These are phyloP conservation scores for Ramularia collo-cygni DNA, from an alignment of 2,329 filamentous ascomycete species.

Conservation along the genomic window DNA sequence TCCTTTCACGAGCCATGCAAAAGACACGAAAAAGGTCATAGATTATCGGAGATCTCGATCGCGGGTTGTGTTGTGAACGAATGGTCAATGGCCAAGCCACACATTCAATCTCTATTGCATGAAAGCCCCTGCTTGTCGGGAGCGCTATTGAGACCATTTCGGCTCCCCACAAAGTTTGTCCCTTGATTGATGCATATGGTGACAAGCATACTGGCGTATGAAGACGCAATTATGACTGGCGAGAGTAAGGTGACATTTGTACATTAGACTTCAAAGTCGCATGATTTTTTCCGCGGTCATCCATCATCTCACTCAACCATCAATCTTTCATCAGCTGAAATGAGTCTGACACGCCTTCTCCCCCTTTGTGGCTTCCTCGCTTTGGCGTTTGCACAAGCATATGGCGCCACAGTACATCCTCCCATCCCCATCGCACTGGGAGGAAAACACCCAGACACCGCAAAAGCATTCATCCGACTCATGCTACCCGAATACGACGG, in stretches of 20 bases:
- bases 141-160: neutral
- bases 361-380: neutral
- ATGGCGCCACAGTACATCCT: neutral
- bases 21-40: neutral
- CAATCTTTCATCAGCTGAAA: neutral
- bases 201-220: too few relatives aligned
- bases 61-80: neutral
- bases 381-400: neutral
- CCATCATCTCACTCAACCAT: neutral
- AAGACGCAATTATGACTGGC: too few relatives aligned
- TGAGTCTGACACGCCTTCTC: neutral
- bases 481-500: constrained; percentile 21
- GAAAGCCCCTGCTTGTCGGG: neutral
- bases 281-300: neutral
- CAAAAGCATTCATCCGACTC: constrained; percentile 12
- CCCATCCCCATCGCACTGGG: constrained; percentile 19
- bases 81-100: neutral
- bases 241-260: too few relatives aligned
- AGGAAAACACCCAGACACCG: constrained; percentile 20
- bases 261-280: neutral
- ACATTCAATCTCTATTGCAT: neutral
- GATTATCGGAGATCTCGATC: neutral
- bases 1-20: neutral
- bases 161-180: constrained; percentile 1
- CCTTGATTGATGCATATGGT: neutral